These are phyloP conservation scores for Kodamaea sagamina DNA, from an alignment of 805 yeast species.

Conservation along the genomic window DNA sequence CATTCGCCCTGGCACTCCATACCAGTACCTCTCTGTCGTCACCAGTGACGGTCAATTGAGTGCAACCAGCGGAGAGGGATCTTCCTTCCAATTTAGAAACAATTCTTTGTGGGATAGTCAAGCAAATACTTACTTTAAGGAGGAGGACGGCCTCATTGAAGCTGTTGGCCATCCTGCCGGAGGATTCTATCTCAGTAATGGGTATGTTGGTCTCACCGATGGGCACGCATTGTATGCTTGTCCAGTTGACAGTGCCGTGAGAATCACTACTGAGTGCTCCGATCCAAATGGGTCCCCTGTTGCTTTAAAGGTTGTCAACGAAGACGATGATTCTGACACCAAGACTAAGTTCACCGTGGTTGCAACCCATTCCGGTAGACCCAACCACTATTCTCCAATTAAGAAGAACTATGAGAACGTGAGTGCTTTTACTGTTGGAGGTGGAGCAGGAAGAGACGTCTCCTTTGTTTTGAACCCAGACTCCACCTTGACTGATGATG, in stretches of 20 bases:
- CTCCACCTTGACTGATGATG: not conserved
- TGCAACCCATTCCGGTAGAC: not conserved
- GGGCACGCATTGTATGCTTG: constrained; percentile 2
- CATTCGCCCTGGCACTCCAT: not conserved
- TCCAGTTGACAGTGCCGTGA: not conserved
- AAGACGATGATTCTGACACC: not conserved
- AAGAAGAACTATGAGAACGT: not conserved
- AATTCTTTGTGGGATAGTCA: constrained; percentile 2
- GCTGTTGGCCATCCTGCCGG: not conserved
- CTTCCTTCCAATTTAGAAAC: not conserved
- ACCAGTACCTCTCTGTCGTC: not conserved
- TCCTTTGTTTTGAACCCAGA: not conserved
- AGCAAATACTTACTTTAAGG: not conserved
- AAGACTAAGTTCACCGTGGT: not conserved
- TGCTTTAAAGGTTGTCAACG: not conserved
- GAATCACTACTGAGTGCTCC: constrained; percentile 1
- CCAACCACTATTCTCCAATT: not conserved
- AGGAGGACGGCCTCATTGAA: not conserved
- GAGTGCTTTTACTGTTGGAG: not conserved
- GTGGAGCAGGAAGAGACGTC: not conserved
- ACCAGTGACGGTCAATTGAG: constrained; percentile 1
- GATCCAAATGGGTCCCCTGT: not conserved
- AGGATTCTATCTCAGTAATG: constrained; percentile 1
- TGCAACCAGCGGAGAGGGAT: not conserved
- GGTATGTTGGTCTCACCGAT: not conserved